These are phyloP conservation scores for Eucalyptus sp. DNA, from an alignment of 345 rosid species.

Conservation along the genomic window DNA sequence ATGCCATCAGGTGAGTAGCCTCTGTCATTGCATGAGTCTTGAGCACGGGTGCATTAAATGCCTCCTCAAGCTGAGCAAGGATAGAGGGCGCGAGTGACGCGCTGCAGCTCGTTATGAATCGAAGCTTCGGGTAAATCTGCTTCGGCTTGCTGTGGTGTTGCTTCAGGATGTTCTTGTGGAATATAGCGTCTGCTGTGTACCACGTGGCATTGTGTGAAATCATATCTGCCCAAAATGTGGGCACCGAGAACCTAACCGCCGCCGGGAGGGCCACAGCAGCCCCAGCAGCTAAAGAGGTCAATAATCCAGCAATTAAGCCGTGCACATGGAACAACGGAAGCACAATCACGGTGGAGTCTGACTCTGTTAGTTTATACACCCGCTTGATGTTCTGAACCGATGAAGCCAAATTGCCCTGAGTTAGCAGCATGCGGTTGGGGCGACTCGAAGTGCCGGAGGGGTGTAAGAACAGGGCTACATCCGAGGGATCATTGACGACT, in stretches of 20 bases:
- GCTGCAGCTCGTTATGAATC: constrained; percentile 83
- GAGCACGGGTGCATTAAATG: constrained; percentile 67
- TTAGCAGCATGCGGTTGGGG: constrained; percentile 59
- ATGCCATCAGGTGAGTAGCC: constrained; percentile 63
- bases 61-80: constrained; percentile 57
- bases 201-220: constrained; percentile 51
- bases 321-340: constrained; percentile 78
- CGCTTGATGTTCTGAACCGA: constrained; percentile 45
- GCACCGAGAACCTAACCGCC: constrained; percentile 70
- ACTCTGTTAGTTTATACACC: constrained; percentile 56
- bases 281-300: constrained; percentile 65
- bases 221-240: constrained; percentile 79
- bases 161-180: constrained; percentile 76
- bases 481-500: constrained; percentile 39
- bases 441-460: constrained; percentile 67
- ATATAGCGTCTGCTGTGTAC: constrained; percentile 79
- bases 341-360: constrained; percentile 72
- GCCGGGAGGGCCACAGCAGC: constrained; percentile 72
- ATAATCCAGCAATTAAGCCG: constrained; percentile 53
- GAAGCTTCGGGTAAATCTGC: constrained; percentile 44
- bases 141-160: constrained; percentile 53
- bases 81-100: constrained; percentile 47
- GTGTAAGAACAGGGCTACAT: constrained; percentile 54
- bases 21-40: constrained; percentile 94
- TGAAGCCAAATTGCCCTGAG: constrained; percentile 47